Base-by-base conservation (phyloP, 192 early-diverging fungal genomes). In the Martensiomyces pterosporus region DNA sequence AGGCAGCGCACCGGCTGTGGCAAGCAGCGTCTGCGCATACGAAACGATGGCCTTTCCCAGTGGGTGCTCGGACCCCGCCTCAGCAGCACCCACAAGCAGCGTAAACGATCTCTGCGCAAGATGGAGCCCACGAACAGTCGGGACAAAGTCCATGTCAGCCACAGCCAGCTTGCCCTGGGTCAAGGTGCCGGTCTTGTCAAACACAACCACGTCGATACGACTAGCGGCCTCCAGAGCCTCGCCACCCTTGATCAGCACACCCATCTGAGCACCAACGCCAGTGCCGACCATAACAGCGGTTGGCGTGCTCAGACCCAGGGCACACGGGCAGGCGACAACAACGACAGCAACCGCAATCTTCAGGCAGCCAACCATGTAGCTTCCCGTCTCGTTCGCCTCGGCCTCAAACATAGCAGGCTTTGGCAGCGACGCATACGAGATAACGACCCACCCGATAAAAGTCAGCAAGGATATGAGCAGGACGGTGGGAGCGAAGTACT, bases 281-380 rank as follows among this genome's bases (percentile, higher is more conserved):
- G 96, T 97, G 19, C 94, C 96, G 6, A 96, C 96, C 94, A 99
- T 97, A 13, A 99, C 90, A 0, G 94, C 96, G 0, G 96, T 99
- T 9, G 96, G 96, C 3, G 92, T 94, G 32, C 93, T 89, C 18
- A 99, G 79, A 15, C 96, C 96, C 29, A 99, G 69, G 3, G 95
- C 92, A 76, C 95, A 98, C 32, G 95, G 95, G 45, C 95, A 98
- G 12, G 95, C 92, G 0, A 98, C 93, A 6, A 99, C 92, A 40
- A 96, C 88, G 4, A 97, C 94, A 5, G 90, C 87, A 22, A 99
- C 95, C 19, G 89, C 89, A 19, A 98, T 57, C 65, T 89, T 85
- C n/a, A 94, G 60, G 49, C 85, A 87, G 6, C 88, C 83, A 18
- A 89, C 80, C 45, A 92, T 78, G 65, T 85, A 87, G 58, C 79